Evolutionary conservation across 2,329 filamentous ascomycete species (phyloP).

Genomic region (Neodidymelliopsis sp.): DNA sequence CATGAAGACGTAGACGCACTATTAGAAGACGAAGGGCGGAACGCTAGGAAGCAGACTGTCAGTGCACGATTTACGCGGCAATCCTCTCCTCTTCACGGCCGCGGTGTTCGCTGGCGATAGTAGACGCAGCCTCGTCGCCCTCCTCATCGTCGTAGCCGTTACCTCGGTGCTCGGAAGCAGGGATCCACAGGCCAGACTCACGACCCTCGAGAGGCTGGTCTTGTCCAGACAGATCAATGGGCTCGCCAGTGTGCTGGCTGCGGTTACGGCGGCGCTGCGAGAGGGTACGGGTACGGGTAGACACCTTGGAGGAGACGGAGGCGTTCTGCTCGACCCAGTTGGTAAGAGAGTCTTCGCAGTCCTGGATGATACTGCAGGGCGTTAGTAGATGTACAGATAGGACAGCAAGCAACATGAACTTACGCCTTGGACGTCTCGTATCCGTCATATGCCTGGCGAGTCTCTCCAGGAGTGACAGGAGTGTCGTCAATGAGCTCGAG

Average conservation of each 20-base stretch:
- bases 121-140: conserved; percentile 62
- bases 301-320: conserved; percentile 85
- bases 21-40: conserved; percentile 32
- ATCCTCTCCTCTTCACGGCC: conserved; percentile 58
- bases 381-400: conserved; percentile 24
- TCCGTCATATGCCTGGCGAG: conserved; percentile 92
- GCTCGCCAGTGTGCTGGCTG: conserved; percentile 72
- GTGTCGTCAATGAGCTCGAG: conserved; percentile 96
- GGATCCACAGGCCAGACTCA: conserved; percentile 82
- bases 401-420: conserved; percentile 26
- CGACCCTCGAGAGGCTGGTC: conserved; percentile 77
- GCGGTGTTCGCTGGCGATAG: conserved; percentile 51
- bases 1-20: conserved; percentile 32
- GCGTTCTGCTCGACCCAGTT: conserved; percentile 96
- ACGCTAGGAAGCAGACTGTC: conserved; percentile 26
- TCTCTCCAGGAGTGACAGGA: conserved; percentile 96
- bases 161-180: conserved; percentile 71
- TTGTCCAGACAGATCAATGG: conserved; percentile 82
- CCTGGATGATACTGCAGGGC: conserved; percentile 81
- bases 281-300: conserved; percentile 83
- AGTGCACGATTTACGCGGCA: conserved; percentile 38
- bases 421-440: conserved; percentile 95
- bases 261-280: conserved; percentile 77
- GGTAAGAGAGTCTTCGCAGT: conserved; percentile 95
- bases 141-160: conserved; percentile 71